These are phyloP conservation scores for Blastocrithidia nonstop DNA, from an alignment of 208 protist species.

Conservation along the genomic window DNA sequence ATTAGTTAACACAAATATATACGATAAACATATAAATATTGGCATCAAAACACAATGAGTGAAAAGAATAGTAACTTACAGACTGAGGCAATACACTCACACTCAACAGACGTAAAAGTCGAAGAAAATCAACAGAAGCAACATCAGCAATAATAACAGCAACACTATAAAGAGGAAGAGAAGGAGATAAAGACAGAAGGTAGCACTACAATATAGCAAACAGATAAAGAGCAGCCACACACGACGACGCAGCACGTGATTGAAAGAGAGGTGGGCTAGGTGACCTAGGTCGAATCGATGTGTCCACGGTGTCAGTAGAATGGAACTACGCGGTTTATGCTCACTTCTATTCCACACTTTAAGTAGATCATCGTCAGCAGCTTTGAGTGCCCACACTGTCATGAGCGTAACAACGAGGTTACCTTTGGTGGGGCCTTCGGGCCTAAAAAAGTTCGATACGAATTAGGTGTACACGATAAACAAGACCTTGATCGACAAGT, in stretches of 20 bases:
- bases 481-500: constrained; percentile 87
- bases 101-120: too few species aligned
- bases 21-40: too few species aligned
- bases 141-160: too few species aligned
- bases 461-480: constrained; percentile 62
- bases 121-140: too few species aligned
- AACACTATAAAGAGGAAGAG: too few species aligned
- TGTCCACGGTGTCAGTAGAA: constrained; percentile 77
- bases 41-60: too few species aligned
- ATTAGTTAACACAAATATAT: neutral
- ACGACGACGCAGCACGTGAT: constrained; percentile 2
- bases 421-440: constrained; percentile 78
- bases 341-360: constrained; percentile 86
- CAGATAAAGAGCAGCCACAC: too few species aligned
- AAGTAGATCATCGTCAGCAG: constrained; percentile 85
- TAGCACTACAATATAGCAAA: too few species aligned
- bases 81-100: too few species aligned
- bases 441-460: constrained; percentile 66
- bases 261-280: constrained; percentile 70
- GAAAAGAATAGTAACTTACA: too few species aligned
- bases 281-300: constrained; percentile 79
- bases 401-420: constrained; percentile 80
- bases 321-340: constrained; percentile 81
- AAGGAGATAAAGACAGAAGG: too few species aligned
- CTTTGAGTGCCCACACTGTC: constrained; percentile 82